Evolutionary conservation across 2,329 filamentous ascomycete species (phyloP).

Genomic region (Colletotrichum horii): DNA sequence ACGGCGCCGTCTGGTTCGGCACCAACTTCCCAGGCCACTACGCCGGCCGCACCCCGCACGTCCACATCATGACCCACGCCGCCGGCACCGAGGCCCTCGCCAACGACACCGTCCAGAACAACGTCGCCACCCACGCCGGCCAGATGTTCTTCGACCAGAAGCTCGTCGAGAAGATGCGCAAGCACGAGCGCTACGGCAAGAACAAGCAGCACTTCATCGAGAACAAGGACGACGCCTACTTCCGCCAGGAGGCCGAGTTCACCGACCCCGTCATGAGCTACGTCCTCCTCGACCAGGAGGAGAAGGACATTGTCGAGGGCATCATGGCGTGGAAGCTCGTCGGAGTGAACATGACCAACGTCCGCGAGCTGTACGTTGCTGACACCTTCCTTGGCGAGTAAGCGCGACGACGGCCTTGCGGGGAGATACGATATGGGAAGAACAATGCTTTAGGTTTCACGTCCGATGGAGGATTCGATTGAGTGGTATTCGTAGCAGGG

Average conservation of each 20-base stretch:
- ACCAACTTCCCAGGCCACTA: slow-evolving; percentile 52
- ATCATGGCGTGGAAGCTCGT: slow-evolving; percentile 44
- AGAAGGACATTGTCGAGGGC: slow-evolving; percentile 46
- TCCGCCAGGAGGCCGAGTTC: slow-evolving; percentile 50
- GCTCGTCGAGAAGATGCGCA: slow-evolving; percentile 44
- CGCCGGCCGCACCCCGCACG: slow-evolving; percentile 41
- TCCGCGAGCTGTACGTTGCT: neutral
- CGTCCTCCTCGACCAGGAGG: slow-evolving; percentile 55
- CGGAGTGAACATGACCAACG: slow-evolving; percentile 44
- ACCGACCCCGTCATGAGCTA: slow-evolving; percentile 65
- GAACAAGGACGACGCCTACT: slow-evolving; percentile 60
- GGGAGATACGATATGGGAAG: neutral
- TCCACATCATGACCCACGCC: slow-evolving; percentile 37
- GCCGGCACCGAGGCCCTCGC: slow-evolving; percentile 29
- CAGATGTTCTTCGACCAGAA: slow-evolving; percentile 10
- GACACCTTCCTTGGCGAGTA: neutral
- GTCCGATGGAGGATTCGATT: neutral
- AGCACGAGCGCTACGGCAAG: slow-evolving; percentile 19
- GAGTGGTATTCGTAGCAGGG: neutral
- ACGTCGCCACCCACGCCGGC: slow-evolving; percentile 33
- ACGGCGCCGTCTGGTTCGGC: slow-evolving; percentile 38
- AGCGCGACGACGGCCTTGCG: neutral
- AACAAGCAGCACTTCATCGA: slow-evolving; percentile 52
- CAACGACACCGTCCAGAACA: slow-evolving; percentile 15
- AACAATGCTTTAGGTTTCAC: too few species aligned